Percentiles rank a stretch among this genome's conserved stretches.
phyloP scores from a whole-genome alignment of 2,329 filamentous ascomycete species.

The Microsporum ferrugineum region DNA sequence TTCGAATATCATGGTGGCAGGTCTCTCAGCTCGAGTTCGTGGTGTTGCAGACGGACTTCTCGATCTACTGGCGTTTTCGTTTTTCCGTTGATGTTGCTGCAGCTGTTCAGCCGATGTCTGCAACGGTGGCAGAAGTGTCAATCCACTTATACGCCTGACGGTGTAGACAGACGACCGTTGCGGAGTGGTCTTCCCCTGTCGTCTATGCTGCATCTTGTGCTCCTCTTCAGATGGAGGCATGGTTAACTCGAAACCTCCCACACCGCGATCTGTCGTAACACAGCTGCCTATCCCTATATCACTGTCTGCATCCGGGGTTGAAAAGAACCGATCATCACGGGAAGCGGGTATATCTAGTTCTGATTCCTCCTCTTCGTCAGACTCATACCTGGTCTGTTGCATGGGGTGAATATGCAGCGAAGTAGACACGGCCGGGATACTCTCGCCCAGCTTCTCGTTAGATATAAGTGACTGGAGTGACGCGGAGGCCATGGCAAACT shows the following conservation, averaged over 20 bases:
- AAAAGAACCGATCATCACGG: conserved; percentile 11
- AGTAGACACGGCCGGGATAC: not conserved
- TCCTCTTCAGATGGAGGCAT: conserved; percentile 1
- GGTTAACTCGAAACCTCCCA: not conserved
- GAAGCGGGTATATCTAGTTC: conserved; percentile 10
- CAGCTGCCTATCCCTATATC: not conserved
- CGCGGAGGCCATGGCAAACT: not conserved
- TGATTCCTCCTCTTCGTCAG: conserved; percentile 16
- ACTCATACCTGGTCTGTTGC: conserved; percentile 13
- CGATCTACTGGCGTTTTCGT: not conserved
- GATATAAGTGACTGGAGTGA: not conserved
- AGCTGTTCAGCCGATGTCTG: not conserved
- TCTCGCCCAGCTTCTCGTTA: not conserved
- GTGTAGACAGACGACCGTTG: conserved; percentile 2
- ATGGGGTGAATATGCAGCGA: conserved; percentile 4
- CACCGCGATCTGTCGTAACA: not conserved
- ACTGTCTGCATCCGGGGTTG: conserved; percentile 1
- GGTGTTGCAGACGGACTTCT: conserved; percentile 1
- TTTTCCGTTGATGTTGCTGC: not conserved
- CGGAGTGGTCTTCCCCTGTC: not conserved
- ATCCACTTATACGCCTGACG: conserved; percentile 3
- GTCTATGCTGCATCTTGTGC: not conserved
- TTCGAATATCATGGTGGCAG: conserved; percentile 4
- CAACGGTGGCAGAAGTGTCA: conserved; percentile 1
- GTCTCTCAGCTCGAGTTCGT: not conserved